A percentile compares a stretch with the other conserved stretches of the same genome.
phyloP scores from a whole-genome alignment of 192 early-diverging fungal species.

The Linnemannia elongata region DNA sequence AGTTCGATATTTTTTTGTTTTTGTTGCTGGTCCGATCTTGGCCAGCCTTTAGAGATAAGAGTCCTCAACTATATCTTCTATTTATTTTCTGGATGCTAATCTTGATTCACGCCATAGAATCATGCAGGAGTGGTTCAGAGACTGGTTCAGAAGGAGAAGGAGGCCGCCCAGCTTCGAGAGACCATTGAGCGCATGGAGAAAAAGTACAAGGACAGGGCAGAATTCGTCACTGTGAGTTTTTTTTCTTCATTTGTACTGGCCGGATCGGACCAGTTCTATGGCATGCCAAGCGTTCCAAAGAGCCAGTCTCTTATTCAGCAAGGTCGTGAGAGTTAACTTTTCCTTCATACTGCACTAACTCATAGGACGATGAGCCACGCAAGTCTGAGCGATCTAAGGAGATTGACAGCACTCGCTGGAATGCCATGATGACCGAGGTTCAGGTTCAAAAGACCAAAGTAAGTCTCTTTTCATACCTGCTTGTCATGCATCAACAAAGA shows the following conservation, averaged over 20 bases:
- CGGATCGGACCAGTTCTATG: background rate
- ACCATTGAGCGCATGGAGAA: constrained; percentile 54
- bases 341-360: background rate
- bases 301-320: background rate
- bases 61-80: background rate
- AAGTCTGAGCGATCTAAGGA: constrained; percentile 53
- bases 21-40: background rate
- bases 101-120: constrained; percentile 20
- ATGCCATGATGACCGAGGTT: constrained; percentile 52
- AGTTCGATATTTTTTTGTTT: background rate
- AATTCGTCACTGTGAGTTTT: constrained; percentile 53
- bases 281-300: background rate
- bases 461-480: background rate
- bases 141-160: constrained; percentile 56
- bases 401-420: constrained; percentile 53
- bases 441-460: constrained; percentile 54
- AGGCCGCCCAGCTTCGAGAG: constrained; percentile 50
- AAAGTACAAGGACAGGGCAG: constrained; percentile 58
- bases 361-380: constrained; percentile 53
- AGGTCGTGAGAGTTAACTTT: background rate
- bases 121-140: constrained; percentile 55
- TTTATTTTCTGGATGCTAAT: background rate
- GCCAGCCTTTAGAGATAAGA: background rate
- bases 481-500: background rate
- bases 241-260: background rate